These are phyloP conservation scores for Delonix regia DNA, from an alignment of 306 rosid species.

Conservation along the genomic window DNA sequence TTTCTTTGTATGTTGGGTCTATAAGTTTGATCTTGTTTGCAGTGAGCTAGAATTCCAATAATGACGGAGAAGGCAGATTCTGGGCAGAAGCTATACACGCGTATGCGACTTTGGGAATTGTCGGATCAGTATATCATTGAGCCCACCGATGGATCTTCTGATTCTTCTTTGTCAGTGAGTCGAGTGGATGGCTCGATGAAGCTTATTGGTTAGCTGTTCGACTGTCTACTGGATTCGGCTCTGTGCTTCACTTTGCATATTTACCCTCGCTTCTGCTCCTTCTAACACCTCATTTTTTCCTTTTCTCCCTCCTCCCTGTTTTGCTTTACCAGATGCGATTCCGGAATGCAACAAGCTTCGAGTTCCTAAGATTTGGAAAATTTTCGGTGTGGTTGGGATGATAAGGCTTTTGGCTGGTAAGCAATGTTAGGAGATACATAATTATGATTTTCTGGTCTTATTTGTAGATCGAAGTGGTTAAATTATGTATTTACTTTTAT, in stretches of 20 bases:
- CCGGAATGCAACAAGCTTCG: conserved; percentile 68
- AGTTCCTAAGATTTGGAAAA: conserved; percentile 69
- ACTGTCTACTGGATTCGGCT: background rate
- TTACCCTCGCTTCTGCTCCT: background rate
- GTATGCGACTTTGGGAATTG: conserved; percentile 80
- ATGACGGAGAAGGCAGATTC: conserved; percentile 74
- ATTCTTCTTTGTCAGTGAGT: conserved; percentile 60
- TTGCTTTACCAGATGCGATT: conserved; percentile 50
- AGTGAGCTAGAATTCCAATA: conserved; percentile 37
- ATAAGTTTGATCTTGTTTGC: background rate
- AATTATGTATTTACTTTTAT: background rate
- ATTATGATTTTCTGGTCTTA: background rate
- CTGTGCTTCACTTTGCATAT: background rate
- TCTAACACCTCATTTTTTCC: background rate
- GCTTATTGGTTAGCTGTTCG: conserved; percentile 57
- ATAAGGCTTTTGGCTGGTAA: conserved; percentile 81
- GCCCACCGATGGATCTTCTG: conserved; percentile 78
- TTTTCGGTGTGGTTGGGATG: conserved; percentile 78
- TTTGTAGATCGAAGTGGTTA: background rate
- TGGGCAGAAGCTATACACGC: conserved; percentile 62
- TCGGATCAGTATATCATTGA: conserved; percentile 76
- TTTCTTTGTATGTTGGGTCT: background rate
- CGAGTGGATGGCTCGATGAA: conserved; percentile 70
- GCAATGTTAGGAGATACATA: conserved; percentile 16
- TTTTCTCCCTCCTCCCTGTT: background rate